These are phyloP conservation scores for Hericium erinaceus DNA, from an alignment of 768 basidiomycete species.

Conservation along the genomic window DNA sequence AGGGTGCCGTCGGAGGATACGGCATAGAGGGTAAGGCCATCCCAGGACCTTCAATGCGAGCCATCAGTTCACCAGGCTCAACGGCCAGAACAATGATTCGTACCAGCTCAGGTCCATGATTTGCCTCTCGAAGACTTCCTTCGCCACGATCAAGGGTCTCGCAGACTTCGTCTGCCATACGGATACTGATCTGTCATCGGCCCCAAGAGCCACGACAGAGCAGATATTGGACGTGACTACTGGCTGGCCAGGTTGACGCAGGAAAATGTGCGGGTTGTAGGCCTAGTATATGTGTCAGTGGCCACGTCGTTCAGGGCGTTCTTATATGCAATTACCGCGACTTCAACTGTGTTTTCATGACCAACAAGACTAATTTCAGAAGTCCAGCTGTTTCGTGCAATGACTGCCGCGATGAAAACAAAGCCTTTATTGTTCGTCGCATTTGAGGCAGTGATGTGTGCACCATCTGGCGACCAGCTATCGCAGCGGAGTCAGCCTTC, in stretches of 20 bases:
- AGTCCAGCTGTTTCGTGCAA: conserved; percentile 82
- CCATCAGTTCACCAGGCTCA: neutral
- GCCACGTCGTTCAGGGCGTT: neutral
- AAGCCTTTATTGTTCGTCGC: conserved; percentile 94
- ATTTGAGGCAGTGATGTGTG: conserved; percentile 95
- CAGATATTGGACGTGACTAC: conserved; percentile 79
- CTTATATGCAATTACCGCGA: conserved; percentile 52
- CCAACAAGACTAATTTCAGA: conserved; percentile 92
- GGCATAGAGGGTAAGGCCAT: conserved; percentile 87
- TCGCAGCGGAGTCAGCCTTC: neutral
- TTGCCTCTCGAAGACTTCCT: conserved; percentile 89
- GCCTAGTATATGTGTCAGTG: conserved; percentile 32
- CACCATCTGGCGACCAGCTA: conserved; percentile 99
- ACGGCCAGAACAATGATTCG: conserved; percentile 15
- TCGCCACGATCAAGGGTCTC: conserved; percentile 84
- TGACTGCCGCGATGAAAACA: conserved; percentile 95
- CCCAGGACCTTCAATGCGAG: conserved; percentile 60
- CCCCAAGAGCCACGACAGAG: conserved; percentile 88
- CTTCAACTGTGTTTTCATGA: conserved; percentile 95
- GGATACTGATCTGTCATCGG: conserved; percentile 88
- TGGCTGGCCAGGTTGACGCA: conserved; percentile 58
- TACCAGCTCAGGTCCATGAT: conserved; percentile 96
- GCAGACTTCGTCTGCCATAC: conserved; percentile 95
- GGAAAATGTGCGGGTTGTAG: conserved; percentile 93
- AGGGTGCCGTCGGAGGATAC: conserved; percentile 95